Evolutionary conservation across 1,139 yeast genomes (phyloP).

Genomic region (Hanseniaspora uvarum): DNA sequence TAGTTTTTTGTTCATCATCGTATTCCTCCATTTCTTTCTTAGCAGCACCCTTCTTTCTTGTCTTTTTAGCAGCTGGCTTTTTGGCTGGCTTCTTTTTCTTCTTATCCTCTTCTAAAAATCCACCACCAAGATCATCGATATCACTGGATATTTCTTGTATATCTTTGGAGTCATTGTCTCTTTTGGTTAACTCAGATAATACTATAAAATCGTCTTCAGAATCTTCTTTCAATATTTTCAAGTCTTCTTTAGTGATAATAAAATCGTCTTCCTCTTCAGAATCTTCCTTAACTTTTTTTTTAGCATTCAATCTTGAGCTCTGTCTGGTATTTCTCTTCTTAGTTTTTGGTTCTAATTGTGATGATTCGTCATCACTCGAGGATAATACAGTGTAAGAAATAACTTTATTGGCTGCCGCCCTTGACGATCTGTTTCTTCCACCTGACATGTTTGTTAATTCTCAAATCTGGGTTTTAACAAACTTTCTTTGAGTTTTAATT

Average conservation of each 20-base stretch:
- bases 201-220: conserved; percentile 25
- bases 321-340: conserved; percentile 5
- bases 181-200: conserved; percentile 19
- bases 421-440: not conserved
- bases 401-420: conserved; percentile 7
- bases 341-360: not conserved
- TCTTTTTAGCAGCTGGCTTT: conserved; percentile 25
- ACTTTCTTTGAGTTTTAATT: not conserved
- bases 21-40: conserved; percentile 12
- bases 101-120: conserved; percentile 23
- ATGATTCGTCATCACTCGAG: conserved; percentile 3
- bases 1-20: conserved; percentile 28
- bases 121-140: conserved; percentile 24
- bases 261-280: conserved; percentile 19
- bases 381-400: conserved; percentile 12
- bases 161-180: conserved; percentile 23
- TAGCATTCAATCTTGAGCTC: not conserved
- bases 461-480: not conserved
- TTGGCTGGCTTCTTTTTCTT: conserved; percentile 22
- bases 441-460: not conserved
- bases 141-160: conserved; percentile 31
- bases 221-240: conserved; percentile 21
- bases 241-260: conserved; percentile 15
- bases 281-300: conserved; percentile 17
- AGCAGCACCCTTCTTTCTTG: conserved; percentile 23